Conservation (phyloP, 2,329 filamentous ascomycete genomes). For the Alternaria metachromatica region DNA sequence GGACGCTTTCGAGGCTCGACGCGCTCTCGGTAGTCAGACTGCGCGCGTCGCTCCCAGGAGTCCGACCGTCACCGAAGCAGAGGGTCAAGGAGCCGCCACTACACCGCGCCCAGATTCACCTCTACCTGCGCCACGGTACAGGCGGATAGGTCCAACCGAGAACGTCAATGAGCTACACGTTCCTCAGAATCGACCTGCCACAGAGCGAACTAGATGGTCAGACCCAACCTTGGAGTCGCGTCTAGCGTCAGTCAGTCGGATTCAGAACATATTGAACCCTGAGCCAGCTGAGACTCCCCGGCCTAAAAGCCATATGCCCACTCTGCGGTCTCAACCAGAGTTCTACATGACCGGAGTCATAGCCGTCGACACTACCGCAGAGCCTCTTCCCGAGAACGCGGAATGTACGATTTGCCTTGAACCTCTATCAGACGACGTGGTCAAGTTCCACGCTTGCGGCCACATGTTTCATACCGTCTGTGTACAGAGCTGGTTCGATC, state of each 20-base stretch:
- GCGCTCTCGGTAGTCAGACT: not conserved
- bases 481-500: constrained; percentile 3
- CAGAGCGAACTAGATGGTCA: not conserved
- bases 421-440: not conserved
- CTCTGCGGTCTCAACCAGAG: constrained; percentile 12
- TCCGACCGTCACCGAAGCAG: not conserved
- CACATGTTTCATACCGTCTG: constrained; percentile 9
- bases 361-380: not conserved
- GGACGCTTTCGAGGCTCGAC: not conserved
- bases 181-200: not conserved
- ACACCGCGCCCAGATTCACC: not conserved
- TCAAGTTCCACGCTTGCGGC: constrained; percentile 3
- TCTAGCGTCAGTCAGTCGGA: not conserved
- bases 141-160: not conserved
- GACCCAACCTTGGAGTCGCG: not conserved
- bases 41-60: not conserved
- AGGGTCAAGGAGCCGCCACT: not conserved
- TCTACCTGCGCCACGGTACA: not conserved
- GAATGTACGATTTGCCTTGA: constrained; percentile 6
- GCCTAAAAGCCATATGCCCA: not conserved
- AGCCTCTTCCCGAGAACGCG: not conserved
- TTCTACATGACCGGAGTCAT: constrained; percentile 11
- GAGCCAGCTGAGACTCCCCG: not conserved
- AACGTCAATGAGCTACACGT: not conserved
- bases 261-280: not conserved